Conservation (phyloP, 805 yeast species). For the Nakazawaea ishiwadae region DNA sequence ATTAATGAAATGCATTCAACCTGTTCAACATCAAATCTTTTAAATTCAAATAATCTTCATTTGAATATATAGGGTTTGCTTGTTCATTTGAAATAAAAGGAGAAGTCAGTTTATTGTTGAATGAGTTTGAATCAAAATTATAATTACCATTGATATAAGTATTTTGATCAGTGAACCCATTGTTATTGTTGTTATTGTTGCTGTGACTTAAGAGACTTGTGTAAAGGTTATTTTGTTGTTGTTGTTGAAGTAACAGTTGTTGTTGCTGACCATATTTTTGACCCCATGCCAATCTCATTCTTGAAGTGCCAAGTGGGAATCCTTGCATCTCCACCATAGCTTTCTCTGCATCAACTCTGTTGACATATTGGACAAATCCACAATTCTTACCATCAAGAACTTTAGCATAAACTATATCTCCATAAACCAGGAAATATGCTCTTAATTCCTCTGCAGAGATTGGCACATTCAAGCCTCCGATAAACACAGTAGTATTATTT, state of each 20-base stretch:
- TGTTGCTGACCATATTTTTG: slow-evolving; percentile 29
- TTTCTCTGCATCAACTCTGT: slow-evolving; percentile 76
- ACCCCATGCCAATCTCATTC: slow-evolving; percentile 89
- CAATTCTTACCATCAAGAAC: slow-evolving; percentile 74
- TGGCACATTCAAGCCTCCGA: slow-evolving; percentile 62
- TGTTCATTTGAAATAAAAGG: slow-evolving; percentile 1
- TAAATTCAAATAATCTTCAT: neutral
- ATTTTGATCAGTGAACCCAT: slow-evolving; percentile 5
- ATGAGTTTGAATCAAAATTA: slow-evolving; percentile 2
- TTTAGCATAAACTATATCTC: slow-evolving; percentile 71
- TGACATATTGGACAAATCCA: slow-evolving; percentile 81
- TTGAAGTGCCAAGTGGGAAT: slow-evolving; percentile 76
- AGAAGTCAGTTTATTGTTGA: neutral
- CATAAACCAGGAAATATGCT: slow-evolving; percentile 60
- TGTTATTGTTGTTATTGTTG: slow-evolving; percentile 15
- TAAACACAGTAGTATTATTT: slow-evolving; percentile 69
- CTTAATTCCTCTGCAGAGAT: slow-evolving; percentile 61
- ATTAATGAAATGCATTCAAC: slow-evolving; percentile 1
- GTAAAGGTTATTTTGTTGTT: slow-evolving; percentile 11
- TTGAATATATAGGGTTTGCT: neutral
- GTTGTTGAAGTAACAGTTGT: slow-evolving; percentile 19
- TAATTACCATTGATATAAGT: slow-evolving; percentile 7
- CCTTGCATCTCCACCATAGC: slow-evolving; percentile 90
- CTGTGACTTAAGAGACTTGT: slow-evolving; percentile 3
- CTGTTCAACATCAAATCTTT: slow-evolving; percentile 1